These are phyloP conservation scores for Trametes meyenii DNA, from an alignment of 768 basidiomycete genomes.

Conservation along the genomic window DNA sequence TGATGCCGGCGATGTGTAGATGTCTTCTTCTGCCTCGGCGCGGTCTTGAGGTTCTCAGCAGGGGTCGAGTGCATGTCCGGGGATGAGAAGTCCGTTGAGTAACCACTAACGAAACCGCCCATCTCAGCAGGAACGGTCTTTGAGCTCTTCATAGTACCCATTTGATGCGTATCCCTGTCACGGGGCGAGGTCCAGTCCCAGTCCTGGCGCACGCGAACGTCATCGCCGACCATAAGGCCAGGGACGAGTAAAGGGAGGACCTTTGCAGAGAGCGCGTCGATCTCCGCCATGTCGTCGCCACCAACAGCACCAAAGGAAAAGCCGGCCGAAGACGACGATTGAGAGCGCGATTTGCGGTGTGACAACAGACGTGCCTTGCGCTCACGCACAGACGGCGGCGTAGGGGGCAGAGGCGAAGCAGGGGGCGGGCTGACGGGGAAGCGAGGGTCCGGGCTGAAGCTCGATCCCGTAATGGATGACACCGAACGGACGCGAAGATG, in stretches of 20 bases:
- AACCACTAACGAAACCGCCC: slow-evolving; percentile 31
- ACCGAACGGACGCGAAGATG: slow-evolving; percentile 68
- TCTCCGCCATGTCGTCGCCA: slow-evolving; percentile 57
- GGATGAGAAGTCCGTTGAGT: slow-evolving; percentile 49
- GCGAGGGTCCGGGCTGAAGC: slow-evolving; percentile 30
- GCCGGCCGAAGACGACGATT: slow-evolving; percentile 57
- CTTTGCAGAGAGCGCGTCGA: slow-evolving; percentile 71
- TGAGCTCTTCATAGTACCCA: slow-evolving; percentile 19
- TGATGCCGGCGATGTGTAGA: slow-evolving; percentile 63
- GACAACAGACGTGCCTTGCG: slow-evolving; percentile 54
- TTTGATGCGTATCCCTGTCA: slow-evolving; percentile 7
- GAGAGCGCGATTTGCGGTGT: slow-evolving; percentile 59
- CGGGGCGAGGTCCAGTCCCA: slow-evolving; percentile 26
- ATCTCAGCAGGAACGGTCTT: slow-evolving; percentile 34
- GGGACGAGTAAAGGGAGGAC: slow-evolving; percentile 70
- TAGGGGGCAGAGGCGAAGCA: slow-evolving; percentile 70
- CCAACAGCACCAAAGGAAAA: slow-evolving; percentile 63
- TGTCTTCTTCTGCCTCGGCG: slow-evolving; percentile 43
- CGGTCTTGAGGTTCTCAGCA: slow-evolving; percentile 35
- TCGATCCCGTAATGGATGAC: slow-evolving; percentile 50
- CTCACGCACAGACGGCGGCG: slow-evolving; percentile 66
- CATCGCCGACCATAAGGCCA: slow-evolving; percentile 58
- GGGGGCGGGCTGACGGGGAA: slow-evolving; percentile 56
- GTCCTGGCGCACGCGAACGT: slow-evolving; percentile 52
- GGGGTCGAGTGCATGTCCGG: slow-evolving; percentile 67